Conservation (phyloP, 192 early-diverging fungal species). For the Backusella westeae region DNA sequence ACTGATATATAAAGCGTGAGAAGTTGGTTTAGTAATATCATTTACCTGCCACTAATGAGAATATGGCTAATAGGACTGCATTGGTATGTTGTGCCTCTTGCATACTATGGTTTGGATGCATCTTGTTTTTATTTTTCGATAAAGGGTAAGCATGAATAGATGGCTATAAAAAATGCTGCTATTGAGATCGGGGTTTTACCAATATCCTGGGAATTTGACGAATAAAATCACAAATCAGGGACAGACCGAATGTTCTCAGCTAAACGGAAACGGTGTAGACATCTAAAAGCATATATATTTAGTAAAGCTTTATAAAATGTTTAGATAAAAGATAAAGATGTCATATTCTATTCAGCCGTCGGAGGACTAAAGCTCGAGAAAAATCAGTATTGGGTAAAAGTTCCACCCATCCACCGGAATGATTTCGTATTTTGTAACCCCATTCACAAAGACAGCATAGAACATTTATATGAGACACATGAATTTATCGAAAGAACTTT, state of each 20-base stretch:
- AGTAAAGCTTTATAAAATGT: background rate
- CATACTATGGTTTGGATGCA: background rate
- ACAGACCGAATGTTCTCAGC: background rate
- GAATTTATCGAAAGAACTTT: background rate
- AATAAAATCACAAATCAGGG: background rate
- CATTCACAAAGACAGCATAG: background rate
- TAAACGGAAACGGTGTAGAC: background rate
- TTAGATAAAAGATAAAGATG: slow-evolving; percentile 1
- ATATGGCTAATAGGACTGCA: background rate
- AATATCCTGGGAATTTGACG: background rate
- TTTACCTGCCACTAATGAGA: background rate
- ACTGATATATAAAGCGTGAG: background rate
- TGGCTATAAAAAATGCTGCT: background rate
- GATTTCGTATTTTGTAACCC: background rate
- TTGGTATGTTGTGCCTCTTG: background rate
- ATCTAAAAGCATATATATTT: background rate
- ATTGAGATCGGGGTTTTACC: background rate
- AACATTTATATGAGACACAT: background rate
- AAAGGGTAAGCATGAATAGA: background rate
- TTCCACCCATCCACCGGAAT: background rate
- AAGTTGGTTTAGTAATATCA: background rate
- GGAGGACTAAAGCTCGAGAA: background rate
- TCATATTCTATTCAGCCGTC: background rate
- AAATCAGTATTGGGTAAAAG: background rate
- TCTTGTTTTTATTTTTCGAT: background rate